These are phyloP conservation scores for Ichthyophonus hoferi DNA, from an alignment of 208 protist species.

Conservation along the genomic window DNA sequence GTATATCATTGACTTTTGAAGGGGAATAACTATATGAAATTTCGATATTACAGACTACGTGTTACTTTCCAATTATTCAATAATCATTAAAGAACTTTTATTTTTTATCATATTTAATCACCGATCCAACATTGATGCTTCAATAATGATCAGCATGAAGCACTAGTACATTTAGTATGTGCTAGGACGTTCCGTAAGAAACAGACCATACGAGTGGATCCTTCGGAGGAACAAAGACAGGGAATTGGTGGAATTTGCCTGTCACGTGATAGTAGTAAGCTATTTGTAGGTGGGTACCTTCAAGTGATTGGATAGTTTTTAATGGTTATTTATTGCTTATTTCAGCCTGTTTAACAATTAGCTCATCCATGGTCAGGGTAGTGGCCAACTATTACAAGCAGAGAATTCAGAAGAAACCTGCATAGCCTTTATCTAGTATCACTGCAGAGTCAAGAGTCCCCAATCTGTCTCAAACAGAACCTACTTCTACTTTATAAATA, in stretches of 20 bases:
- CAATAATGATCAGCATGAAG: conserved; percentile 13
- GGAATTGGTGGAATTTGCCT: conserved; percentile 3
- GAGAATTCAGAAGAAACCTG: too few species aligned
- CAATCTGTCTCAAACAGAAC: neutral
- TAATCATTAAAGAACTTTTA: neutral
- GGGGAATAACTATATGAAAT: too few species aligned
- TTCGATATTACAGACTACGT: too few species aligned
- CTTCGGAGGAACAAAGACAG: neutral
- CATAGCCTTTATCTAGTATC: neutral
- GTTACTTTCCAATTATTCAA: too few species aligned
- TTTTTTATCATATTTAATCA: neutral
- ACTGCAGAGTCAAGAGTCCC: neutral
- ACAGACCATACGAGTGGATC: neutral
- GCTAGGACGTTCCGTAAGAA: neutral
- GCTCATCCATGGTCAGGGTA: neutral
- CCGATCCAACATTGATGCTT: neutral
- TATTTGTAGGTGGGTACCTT: conserved; percentile 13
- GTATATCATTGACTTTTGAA: too few species aligned
- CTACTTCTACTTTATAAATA: too few species aligned
- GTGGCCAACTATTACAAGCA: neutral
- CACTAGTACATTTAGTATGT: conserved; percentile 4
- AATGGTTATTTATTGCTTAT: too few species aligned
- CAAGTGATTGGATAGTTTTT: neutral
- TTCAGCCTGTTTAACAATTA: neutral
- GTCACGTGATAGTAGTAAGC: neutral